A percentile compares a stretch with the other conserved stretches of the same genome.
phyloP scores from a whole-genome alignment of 169 alveolate species.

The Pseudocohnilembus persalinus region DNA sequence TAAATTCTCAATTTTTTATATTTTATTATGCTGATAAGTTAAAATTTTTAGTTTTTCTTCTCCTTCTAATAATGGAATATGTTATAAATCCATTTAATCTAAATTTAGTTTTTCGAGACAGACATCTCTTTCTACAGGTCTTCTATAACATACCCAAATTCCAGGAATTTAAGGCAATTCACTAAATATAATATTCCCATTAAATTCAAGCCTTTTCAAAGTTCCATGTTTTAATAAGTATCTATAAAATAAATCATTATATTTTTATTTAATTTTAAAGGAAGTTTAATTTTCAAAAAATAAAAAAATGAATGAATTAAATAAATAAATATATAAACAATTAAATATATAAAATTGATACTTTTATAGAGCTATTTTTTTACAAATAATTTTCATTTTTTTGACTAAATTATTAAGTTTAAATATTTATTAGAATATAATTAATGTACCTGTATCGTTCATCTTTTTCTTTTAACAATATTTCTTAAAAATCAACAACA shows the following conservation, averaged over 20 bases:
- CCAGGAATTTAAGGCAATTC: constrained; percentile 85
- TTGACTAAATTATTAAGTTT: too few relatives aligned
- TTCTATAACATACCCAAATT: constrained; percentile 82
- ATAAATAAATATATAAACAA: not conserved
- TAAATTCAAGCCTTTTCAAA: constrained; percentile 77
- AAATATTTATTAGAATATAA: too few relatives aligned
- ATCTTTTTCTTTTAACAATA: constrained; percentile 22
- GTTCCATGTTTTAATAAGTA: constrained; percentile 79
- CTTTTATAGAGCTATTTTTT: too few relatives aligned
- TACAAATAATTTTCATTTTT: too few relatives aligned
- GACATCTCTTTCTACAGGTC: constrained; percentile 77
- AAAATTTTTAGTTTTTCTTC: constrained; percentile 81
- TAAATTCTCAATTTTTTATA: constrained; percentile 75
- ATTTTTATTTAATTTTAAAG: constrained; percentile 35
- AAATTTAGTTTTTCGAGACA: constrained; percentile 76
- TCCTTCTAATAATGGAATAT: constrained; percentile 87
- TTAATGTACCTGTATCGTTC: constrained; percentile 7
- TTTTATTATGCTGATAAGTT: constrained; percentile 76
- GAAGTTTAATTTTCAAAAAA: too few relatives aligned
- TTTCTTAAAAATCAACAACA: constrained; percentile 25
- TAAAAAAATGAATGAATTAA: too few relatives aligned
- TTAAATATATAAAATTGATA: too few relatives aligned
- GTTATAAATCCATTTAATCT: constrained; percentile 80
- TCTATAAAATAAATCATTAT: constrained; percentile 75
- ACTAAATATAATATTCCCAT: constrained; percentile 81